Evolutionary conservation across 1,284 basidiomycete species (phyloP), one percentile per base, ranked within the genome.

Genomic region (Ceratobasidium papillatum): DNA sequence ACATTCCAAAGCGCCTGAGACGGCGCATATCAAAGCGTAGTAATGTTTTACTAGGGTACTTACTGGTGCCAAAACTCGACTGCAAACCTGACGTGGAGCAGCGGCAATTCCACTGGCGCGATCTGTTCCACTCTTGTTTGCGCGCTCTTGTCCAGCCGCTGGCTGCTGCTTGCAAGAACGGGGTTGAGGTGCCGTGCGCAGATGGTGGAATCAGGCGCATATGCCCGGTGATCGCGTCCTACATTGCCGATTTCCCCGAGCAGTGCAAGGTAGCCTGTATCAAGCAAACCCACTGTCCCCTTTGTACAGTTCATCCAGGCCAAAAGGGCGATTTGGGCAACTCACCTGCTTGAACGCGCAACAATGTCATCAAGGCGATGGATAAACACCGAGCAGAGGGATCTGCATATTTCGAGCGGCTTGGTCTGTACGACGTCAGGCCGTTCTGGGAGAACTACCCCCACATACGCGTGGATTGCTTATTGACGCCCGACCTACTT

Each of bases 401-500:
- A 14, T 36, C 61, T 3, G 47, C 30, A 0, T 2, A 38, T 27
- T 62, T 63, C 22, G 59, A 71, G 9, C 19, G 27, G 1, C 32
- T 56, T 17, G 74, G 68, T 34, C 43, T 73, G 12, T 32, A 56
- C 25, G 27, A 27, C 22, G 36, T 73, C 0, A 34, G 38, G 4
- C 80, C 80, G 30, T 81, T 81, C 74, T 80, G 81, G 81, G 68
- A 45, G 0, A 59, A 76, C 27, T 73, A 80, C 17, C 80, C 79
- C 1, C 72, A 78, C 45, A 30, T 69, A 8, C 73, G 81, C 69
- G 80, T 80, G 30, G 79, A 78, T 66, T 5, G 38, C 4, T 69
- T 63, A 14, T 63, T 81, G 43, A 78, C 78, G 2, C 81, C 80
- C 5, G 80, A 82, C 49, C 62, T 82, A 41, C 77, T 82, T 5